These are phyloP conservation scores for Hypoxylon sp. DNA, from an alignment of 2,329 filamentous ascomycete species.

Conservation along the genomic window DNA sequence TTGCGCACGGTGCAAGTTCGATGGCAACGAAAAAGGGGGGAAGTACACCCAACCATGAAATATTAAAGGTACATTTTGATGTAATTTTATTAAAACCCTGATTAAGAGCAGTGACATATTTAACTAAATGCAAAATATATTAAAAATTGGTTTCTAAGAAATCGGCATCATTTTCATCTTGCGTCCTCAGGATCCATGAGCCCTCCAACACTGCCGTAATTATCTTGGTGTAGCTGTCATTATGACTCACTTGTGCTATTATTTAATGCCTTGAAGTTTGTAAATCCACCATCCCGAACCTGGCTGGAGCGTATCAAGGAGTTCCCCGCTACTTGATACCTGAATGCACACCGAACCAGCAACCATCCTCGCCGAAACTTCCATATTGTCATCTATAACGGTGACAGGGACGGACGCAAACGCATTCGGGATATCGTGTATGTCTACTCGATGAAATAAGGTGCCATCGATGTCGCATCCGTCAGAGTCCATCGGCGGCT, in stretches of 20 bases:
- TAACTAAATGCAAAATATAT: no score
- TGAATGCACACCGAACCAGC: background rate
- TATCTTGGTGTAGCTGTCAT: background rate
- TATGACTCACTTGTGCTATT: background rate
- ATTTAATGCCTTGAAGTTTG: background rate
- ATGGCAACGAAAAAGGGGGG: no score
- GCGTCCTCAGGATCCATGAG: background rate
- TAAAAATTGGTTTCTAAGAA: no score
- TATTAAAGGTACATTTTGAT: no score
- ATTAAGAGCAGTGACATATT: no score
- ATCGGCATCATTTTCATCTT: background rate
- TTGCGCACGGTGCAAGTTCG: no score
- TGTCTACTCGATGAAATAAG: background rate
- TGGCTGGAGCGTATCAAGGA: conserved; percentile 4
- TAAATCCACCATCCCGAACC: conserved; percentile 18
- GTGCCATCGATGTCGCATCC: background rate
- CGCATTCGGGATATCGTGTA: background rate
- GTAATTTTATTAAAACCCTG: no score
- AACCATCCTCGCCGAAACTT: background rate
- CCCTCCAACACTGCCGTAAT: background rate
- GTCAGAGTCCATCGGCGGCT: background rate
- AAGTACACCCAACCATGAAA: no score
- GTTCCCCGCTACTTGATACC: background rate
- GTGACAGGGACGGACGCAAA: background rate
- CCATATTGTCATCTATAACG: background rate